Evolutionary conservation across 768 basidiomycete genomes (phyloP).

Genomic region (Boletus patriciae): DNA sequence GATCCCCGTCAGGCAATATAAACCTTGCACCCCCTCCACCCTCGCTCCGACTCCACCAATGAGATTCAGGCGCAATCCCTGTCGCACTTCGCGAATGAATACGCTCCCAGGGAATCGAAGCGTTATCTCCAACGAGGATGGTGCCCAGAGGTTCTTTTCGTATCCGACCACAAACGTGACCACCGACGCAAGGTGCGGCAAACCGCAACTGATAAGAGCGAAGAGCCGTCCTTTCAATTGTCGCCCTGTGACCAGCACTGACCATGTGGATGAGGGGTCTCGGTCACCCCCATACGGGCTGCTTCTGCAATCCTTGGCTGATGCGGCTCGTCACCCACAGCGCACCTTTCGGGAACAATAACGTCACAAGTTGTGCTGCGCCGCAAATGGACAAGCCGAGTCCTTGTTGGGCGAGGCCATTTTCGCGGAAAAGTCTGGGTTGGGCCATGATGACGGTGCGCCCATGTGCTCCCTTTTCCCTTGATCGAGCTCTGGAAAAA

Average conservation of each 20-base stretch:
- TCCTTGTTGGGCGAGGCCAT: neutral
- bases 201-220: neutral
- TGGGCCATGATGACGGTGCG: neutral
- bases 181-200: constrained; percentile 6
- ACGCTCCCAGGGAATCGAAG: constrained; percentile 13
- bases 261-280: neutral
- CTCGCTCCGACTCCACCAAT: constrained; percentile 26
- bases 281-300: neutral
- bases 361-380: neutral
- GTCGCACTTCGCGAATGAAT: constrained; percentile 13
- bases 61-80: constrained; percentile 15
- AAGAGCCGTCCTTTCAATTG: neutral
- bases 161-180: neutral
- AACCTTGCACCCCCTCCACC: constrained; percentile 12
- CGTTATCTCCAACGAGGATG: constrained; percentile 14
- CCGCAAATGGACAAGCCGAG: neutral
- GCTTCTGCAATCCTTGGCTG: too few relatives aligned
- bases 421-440: too few relatives aligned
- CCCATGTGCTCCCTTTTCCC: neutral
- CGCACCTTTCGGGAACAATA: neutral
- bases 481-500: neutral
- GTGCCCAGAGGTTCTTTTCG: neutral
- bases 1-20: constrained; percentile 22
- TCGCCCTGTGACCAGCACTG: neutral
- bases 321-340: neutral